Conservation (phyloP, 2,329 filamentous ascomycete species). For the Balansia obtecta region DNA sequence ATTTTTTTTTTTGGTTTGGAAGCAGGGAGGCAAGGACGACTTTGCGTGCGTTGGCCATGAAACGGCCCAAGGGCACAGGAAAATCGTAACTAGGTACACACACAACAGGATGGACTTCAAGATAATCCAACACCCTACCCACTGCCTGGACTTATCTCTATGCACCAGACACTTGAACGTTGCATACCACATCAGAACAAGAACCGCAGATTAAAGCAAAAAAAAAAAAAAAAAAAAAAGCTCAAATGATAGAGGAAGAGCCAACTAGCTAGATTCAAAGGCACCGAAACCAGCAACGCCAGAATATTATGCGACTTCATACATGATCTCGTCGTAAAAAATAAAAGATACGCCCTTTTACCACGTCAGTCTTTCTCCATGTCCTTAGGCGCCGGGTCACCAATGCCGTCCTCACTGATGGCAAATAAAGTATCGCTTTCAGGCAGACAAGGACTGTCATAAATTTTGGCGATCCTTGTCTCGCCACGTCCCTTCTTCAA, state of each 20-base stretch:
- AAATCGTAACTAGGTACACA: too few relatives aligned
- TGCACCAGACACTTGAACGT: too few relatives aligned
- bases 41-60: too few relatives aligned
- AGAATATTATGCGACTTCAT: constrained; percentile 13
- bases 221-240: neutral
- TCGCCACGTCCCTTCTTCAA: constrained; percentile 92
- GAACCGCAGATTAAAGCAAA: too few relatives aligned
- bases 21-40: too few relatives aligned
- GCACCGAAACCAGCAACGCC: constrained; percentile 16
- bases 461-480: constrained; percentile 97
- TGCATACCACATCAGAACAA: too few relatives aligned
- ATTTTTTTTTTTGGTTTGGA: too few relatives aligned
- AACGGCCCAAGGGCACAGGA: too few relatives aligned
- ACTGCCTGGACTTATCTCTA: too few relatives aligned
- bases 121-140: too few relatives aligned
- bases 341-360: neutral
- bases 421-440: constrained; percentile 96
- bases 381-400: constrained; percentile 91
- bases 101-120: too few relatives aligned
- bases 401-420: constrained; percentile 93
- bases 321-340: constrained; percentile 7
- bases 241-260: neutral
- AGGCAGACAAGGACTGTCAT: constrained; percentile 92
- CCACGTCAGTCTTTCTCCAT: constrained; percentile 60
- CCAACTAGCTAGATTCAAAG: neutral